Evolutionary conservation across 495 filamentous ascomycete species (phyloP), one percentile per base, ranked within the genome.

Genomic region (Parathielavia hyrcaniae): DNA sequence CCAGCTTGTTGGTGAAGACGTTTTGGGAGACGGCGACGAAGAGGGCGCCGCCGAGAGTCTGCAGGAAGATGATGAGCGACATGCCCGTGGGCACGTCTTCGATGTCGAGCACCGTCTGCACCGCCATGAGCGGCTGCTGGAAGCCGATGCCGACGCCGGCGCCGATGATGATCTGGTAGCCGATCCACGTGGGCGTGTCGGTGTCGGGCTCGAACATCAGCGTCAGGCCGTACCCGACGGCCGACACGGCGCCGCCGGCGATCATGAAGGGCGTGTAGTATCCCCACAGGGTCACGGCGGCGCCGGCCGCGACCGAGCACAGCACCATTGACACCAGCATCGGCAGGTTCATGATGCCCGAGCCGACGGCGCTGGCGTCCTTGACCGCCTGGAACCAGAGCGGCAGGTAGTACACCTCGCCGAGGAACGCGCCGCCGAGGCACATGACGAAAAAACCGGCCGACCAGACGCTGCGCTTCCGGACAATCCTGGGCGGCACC

Each of bases 341-440:
- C 0, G 90, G 90, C 12, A 96, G 71, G 59, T 84, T 88, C 69
- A 82, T 81, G 67, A 95, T 86, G 20, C 91, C 91, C 0, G 86
- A 90, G 38, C 81, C 73, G 13, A 83, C 80, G 13, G 90, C 86
- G 0, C 75, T 75, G 0, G 80, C 81, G 49, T 78, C 81, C 67
- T 91, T 86, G 68, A 96, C 83, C 7, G 88, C 82, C 65, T 96
- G 91, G 77, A 96, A 95, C 86, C 87, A 96, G 62, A 92, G 86
- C 0, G 91, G 90, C 19, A 95, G 71, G 75, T 86, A 86, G 68
- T 84, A 89, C 19, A 84, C 69, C 3, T 83, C 69, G n/a, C 86
- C 71, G 54, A 92, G 81, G 71, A 90, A 88, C 0, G 79, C 69
- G n/a, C 78, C 80, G 23, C 83, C 85, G 10, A 86, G 58, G 60